Evolutionary conservation across 257 asterid species (phyloP), one percentile per base, ranked within the genome.

Genomic region (Apocynum venetum): DNA sequence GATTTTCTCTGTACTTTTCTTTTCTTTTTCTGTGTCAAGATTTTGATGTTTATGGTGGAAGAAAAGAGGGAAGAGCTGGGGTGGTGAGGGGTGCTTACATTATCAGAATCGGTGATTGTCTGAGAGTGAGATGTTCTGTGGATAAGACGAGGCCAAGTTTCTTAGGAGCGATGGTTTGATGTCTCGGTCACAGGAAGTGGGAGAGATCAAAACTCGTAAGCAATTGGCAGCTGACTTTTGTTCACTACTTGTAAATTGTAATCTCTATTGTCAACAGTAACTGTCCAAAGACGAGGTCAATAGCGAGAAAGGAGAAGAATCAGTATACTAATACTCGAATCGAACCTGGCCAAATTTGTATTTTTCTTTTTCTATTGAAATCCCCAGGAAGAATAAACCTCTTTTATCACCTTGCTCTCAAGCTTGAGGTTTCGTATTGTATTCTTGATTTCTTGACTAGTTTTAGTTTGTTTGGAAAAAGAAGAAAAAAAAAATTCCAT

Each of bases 111-210:
- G 11, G 59, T 11, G 57, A 74, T 71, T 60, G 79, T 69, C 66
- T 51, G 46, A n/a, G 52, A 76, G 61, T 71, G 70, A 46, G 43
- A 40, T 57, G 35, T 65, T 79, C 59, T 86, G 87, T 86, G 87
- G 89, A 82, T 82, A 48, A 86, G 55, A 77, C 71, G 80, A 64
- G 71, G 82, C 86, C 86, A 86, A 72, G 84, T 86, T 46, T 69
- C 75, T 71, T 1, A 35, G 35, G 19, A 0, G 36, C 14, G 61
- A 68, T 55, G 74, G 55, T 14, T 63, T 6, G 60, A 8, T 38
- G 56, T 36, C 73, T 19, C 2, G 51, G 75, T 49, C 61, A 71
- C 56, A 73, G 44, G 57, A 51, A 63, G 46, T 47, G 38, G 55
- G 11, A 46, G 69, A 49, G 19, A 59, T 2, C 67, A 60, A 51